Evolutionary conservation across 768 basidiomycete species (phyloP).

Genomic region (Pisolithus marmoratus): DNA sequence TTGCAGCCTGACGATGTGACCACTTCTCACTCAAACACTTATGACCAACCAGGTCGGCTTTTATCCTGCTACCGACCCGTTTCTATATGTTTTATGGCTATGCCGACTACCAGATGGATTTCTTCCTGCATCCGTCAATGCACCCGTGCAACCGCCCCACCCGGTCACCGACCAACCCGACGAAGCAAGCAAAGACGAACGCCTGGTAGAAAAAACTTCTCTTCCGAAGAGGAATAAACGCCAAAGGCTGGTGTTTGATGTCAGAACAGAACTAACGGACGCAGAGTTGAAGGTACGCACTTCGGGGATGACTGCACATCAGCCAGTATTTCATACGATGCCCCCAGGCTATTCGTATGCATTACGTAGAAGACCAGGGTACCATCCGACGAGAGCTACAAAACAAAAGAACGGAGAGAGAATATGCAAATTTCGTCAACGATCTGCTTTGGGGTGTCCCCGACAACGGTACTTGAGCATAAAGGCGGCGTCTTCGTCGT

Average conservation of each 20-base stretch:
- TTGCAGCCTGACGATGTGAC: not conserved
- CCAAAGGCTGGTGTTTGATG: constrained; percentile 56
- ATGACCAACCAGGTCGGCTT: constrained; percentile 6
- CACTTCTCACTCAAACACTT: not conserved
- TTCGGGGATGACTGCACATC: not conserved
- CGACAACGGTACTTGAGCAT: constrained; percentile 41
- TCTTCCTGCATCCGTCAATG: not conserved
- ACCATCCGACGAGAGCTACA: constrained; percentile 44
- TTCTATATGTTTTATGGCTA: not conserved
- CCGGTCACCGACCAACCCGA: constrained; percentile 3
- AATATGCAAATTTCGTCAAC: constrained; percentile 47
- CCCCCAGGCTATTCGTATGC: constrained; percentile 51
- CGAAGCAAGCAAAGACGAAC: not conserved
- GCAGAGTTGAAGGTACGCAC: constrained; percentile 65
- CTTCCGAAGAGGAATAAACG: constrained; percentile 41
- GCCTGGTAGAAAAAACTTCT: not conserved
- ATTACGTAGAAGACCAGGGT: constrained; percentile 63
- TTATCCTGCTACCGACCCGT: not conserved
- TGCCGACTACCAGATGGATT: not conserved
- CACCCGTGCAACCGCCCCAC: not conserved
- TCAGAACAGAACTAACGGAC: constrained; percentile 75
- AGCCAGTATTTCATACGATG: not conserved
- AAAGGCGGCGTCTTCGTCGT: not conserved
- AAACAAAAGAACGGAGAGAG: constrained; percentile 52
- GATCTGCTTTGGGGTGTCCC: constrained; percentile 67